A percentile compares a stretch with the other conserved stretches of the same genome.
Evolutionary conservation across 352 stramenopile genomes (phyloP).

Genomic region (Globisporangium echinulatum): DNA sequence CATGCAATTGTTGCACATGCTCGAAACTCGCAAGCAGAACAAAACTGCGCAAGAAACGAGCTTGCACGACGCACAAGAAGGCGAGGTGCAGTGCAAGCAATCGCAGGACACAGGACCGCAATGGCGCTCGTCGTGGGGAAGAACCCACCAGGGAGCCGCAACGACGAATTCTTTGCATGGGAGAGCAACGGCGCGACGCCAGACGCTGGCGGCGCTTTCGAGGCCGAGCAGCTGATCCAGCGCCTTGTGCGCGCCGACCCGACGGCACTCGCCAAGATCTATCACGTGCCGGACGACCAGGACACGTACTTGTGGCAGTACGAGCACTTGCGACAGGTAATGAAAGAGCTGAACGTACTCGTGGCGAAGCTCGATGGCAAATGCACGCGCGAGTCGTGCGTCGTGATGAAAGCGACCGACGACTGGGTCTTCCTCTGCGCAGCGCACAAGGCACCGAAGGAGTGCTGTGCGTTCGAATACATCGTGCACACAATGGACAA

Average conservation of each 20-base stretch:
- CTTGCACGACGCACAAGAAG: too few species aligned
- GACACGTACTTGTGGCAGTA: slow-evolving; percentile 85
- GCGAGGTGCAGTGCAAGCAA: neutral
- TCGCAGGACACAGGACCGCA: slow-evolving; percentile 5
- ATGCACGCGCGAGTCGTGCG: slow-evolving; percentile 66
- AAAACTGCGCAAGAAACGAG: too few species aligned
- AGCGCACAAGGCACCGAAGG: slow-evolving; percentile 73
- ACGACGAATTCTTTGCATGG: slow-evolving; percentile 80
- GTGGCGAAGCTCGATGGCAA: slow-evolving; percentile 53
- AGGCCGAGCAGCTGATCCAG: slow-evolving; percentile 78
- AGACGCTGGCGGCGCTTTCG: slow-evolving; percentile 49
- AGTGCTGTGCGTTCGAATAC: slow-evolving; percentile 85
- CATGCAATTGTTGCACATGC: too few species aligned
- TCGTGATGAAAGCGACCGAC: slow-evolving; percentile 82
- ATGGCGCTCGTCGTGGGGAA: slow-evolving; percentile 48
- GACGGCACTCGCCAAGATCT: slow-evolving; percentile 52
- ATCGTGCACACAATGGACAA: slow-evolving; percentile 86
- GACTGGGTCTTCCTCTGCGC: slow-evolving; percentile 84
- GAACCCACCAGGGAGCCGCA: slow-evolving; percentile 67
- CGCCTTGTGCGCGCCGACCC: slow-evolving; percentile 54
- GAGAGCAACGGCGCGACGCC: slow-evolving; percentile 20
- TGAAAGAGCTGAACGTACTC: slow-evolving; percentile 80
- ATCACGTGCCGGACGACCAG: slow-evolving; percentile 68
- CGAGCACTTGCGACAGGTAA: slow-evolving; percentile 76
- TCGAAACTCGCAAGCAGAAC: too few species aligned